Conservation (phyloP, 805 yeast genomes). For the Saturnispora gosingensis region DNA sequence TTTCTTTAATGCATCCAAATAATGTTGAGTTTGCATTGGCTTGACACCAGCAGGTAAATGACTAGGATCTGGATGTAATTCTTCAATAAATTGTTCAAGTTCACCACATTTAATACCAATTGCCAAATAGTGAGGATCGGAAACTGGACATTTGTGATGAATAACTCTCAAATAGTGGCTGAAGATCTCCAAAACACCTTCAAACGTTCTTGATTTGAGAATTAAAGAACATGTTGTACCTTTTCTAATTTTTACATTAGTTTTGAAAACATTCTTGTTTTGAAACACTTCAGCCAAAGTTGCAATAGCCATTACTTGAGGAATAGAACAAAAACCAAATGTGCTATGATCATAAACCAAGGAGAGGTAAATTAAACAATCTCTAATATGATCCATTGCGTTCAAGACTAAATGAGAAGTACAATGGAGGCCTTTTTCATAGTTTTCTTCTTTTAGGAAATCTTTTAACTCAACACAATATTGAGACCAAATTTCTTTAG, state of each 20-base stretch:
- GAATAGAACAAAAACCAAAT: slow-evolving; percentile 92
- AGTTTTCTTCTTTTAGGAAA: slow-evolving; percentile 42
- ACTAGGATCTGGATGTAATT: slow-evolving; percentile 48
- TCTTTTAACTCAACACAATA: slow-evolving; percentile 58
- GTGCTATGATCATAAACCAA: slow-evolving; percentile 70
- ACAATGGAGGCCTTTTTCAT: slow-evolving; percentile 57
- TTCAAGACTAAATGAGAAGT: slow-evolving; percentile 72
- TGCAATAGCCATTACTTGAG: slow-evolving; percentile 98
- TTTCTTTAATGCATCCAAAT: slow-evolving; percentile 37
- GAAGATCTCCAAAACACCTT: slow-evolving; percentile 71
- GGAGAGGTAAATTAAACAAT: slow-evolving; percentile 66
- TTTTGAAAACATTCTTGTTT: slow-evolving; percentile 62
- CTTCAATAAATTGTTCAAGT: slow-evolving; percentile 81
- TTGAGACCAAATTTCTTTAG: slow-evolving; percentile 83
- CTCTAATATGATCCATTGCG: slow-evolving; percentile 69
- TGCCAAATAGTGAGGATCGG: slow-evolving; percentile 78
- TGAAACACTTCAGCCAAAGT: slow-evolving; percentile 79
- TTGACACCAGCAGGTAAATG: slow-evolving; percentile 48
- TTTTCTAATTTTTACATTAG: slow-evolving; percentile 80
- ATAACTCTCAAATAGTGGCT: slow-evolving; percentile 62
- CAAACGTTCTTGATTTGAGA: slow-evolving; percentile 60
- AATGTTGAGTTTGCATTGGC: slow-evolving; percentile 37
- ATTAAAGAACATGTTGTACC: slow-evolving; percentile 78
- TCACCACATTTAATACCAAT: slow-evolving; percentile 82
- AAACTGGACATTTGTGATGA: slow-evolving; percentile 68